phyloP scores from a whole-genome alignment of 2,329 filamentous ascomycete genomes.

The Colletotrichum sp. region DNA sequence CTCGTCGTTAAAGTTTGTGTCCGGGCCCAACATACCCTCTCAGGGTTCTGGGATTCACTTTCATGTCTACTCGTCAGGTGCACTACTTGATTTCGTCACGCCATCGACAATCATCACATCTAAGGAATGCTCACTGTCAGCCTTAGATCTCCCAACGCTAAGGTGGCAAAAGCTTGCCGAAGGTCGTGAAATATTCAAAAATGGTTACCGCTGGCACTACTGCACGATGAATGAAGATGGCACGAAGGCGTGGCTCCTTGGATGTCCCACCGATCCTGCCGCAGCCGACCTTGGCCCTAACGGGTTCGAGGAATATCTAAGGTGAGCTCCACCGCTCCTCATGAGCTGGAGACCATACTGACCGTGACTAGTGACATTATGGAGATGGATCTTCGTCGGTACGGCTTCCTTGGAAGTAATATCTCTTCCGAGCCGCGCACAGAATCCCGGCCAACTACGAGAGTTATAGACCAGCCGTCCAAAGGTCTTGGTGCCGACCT shows the following conservation, averaged over 20 bases:
- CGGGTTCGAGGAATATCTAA: constrained; percentile 87
- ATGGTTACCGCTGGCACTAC: constrained; percentile 97
- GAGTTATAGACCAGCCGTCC: constrained; percentile 59
- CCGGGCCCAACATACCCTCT: constrained; percentile 83
- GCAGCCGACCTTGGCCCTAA: constrained; percentile 70
- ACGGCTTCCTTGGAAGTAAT: constrained; percentile 87
- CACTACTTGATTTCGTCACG: constrained; percentile 91
- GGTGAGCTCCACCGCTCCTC: constrained; percentile 30
- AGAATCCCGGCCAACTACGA: constrained; percentile 55
- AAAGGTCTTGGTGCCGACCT: constrained; percentile 84
- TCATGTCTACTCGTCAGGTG: constrained; percentile 92
- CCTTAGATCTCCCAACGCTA: constrained; percentile 83
- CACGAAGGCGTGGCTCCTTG: constrained; percentile 96
- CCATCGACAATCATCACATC: constrained; percentile 86
- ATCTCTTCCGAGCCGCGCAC: constrained; percentile 59
- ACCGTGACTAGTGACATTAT: constrained; percentile 73
- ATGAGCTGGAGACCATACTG: neutral
- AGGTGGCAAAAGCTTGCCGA: constrained; percentile 96
- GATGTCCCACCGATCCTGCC: constrained; percentile 78
- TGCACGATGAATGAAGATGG: constrained; percentile 95
- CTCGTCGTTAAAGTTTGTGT: constrained; percentile 88
- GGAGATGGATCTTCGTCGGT: constrained; percentile 89
- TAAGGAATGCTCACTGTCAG: constrained; percentile 88
- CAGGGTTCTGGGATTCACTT: constrained; percentile 94
- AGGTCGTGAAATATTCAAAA: constrained; percentile 89